A percentile compares a stretch with the other conserved stretches of the same genome.
These are phyloP conservation scores for Hypoxylon sp. DNA, from an alignment of 2,329 filamentous ascomycete genomes.

Conservation along the genomic window DNA sequence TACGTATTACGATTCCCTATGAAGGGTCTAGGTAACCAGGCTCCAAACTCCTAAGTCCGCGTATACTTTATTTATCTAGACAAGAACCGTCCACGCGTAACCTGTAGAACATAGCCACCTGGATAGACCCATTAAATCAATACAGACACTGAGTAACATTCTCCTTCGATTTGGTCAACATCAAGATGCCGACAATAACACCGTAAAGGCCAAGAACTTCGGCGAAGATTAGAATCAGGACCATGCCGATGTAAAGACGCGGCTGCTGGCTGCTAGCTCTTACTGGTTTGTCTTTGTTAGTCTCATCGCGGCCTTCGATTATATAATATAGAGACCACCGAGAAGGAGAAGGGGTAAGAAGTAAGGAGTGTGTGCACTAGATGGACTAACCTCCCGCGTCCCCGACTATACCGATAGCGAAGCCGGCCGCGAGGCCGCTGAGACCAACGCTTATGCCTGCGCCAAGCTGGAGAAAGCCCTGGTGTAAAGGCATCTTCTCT, in stretches of 20 bases:
- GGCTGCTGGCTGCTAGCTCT: constrained; percentile 65
- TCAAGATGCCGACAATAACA: constrained; percentile 64
- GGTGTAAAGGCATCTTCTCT: constrained; percentile 61
- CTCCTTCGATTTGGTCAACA: constrained; percentile 61
- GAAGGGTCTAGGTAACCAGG: not conserved
- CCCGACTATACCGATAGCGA: constrained; percentile 63
- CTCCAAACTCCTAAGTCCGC: constrained; percentile 6
- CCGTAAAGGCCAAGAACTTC: constrained; percentile 61
- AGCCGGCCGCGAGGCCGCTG: constrained; percentile 63
- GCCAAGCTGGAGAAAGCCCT: constrained; percentile 62
- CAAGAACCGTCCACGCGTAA: not conserved
- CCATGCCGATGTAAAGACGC: constrained; percentile 63
- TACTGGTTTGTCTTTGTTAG: constrained; percentile 50
- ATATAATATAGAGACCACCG: constrained; percentile 2
- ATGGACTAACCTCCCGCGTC: constrained; percentile 60
- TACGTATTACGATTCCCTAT: not conserved
- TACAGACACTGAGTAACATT: constrained; percentile 59
- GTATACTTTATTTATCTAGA: not conserved
- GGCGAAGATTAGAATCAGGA: constrained; percentile 65
- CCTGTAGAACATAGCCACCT: not conserved
- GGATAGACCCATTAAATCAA: constrained; percentile 40
- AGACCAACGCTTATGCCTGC: constrained; percentile 62
- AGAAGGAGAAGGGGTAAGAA: not conserved
- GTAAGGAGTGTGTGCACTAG: not conserved
- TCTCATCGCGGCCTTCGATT: not conserved